These are phyloP conservation scores for Hypoxylon sp. DNA, from an alignment of 2,329 filamentous ascomycete genomes.

Conservation along the genomic window DNA sequence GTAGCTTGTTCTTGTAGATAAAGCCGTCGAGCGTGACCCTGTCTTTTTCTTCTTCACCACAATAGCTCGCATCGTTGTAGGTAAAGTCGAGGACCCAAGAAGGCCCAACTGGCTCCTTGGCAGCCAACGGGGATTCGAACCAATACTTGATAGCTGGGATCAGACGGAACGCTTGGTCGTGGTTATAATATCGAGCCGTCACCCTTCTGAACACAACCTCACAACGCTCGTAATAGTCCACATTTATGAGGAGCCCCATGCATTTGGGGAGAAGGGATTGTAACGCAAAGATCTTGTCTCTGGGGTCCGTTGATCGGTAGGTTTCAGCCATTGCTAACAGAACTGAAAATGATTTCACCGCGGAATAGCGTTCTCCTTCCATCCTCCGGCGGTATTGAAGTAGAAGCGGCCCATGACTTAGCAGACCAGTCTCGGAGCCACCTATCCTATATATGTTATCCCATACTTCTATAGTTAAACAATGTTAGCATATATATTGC, in stretches of 20 bases:
- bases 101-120: background rate
- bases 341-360: background rate
- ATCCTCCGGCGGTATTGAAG: too few species aligned
- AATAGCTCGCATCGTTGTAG: background rate
- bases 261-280: conserved; percentile 1
- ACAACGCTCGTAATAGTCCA: conserved; percentile 9
- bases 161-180: background rate
- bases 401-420: too few species aligned
- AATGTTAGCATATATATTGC: too few species aligned
- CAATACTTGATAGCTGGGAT: background rate
- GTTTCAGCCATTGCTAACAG: background rate
- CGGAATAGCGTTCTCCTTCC: background rate
- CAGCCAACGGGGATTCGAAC: background rate
- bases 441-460: too few species aligned
- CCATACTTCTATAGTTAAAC: too few species aligned
- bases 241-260: background rate
- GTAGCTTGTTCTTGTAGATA: background rate
- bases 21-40: conserved; percentile 12
- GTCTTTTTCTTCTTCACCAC: background rate
- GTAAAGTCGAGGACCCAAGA: conserved; percentile 16
- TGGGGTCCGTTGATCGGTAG: background rate
- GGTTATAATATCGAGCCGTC: conserved; percentile 13
- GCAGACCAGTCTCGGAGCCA: too few species aligned
- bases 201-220: conserved; percentile 6
- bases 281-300: conserved; percentile 16